A percentile compares a stretch with the other conserved stretches of the same genome.
These are phyloP conservation scores for Syzygium aqueum DNA, from an alignment of 345 rosid species.

Conservation along the genomic window DNA sequence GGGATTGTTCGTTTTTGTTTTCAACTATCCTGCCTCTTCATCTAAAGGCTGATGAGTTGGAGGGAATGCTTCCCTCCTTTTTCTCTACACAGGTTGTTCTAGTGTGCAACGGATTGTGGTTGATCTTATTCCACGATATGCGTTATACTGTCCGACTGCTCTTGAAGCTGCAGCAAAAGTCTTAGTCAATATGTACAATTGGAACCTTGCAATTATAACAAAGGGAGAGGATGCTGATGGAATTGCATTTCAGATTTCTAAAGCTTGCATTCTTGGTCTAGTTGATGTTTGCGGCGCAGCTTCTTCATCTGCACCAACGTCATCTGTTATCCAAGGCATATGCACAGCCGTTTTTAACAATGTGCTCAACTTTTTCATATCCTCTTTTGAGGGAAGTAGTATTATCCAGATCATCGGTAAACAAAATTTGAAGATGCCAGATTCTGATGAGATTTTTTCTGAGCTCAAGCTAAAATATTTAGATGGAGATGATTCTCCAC, in stretches of 20 bases:
- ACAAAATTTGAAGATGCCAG: conserved; percentile 41
- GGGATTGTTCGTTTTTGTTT: not conserved
- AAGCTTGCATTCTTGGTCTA: conserved; percentile 76
- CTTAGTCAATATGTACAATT: conserved; percentile 52
- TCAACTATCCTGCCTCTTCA: not conserved
- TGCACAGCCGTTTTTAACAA: conserved; percentile 60
- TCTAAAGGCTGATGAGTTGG: not conserved
- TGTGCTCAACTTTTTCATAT: conserved; percentile 58
- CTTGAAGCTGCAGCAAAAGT: conserved; percentile 66
- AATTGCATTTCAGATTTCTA: conserved; percentile 70
- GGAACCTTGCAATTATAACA: conserved; percentile 36
- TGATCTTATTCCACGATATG: conserved; percentile 87
- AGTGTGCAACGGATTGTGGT: conserved; percentile 83
- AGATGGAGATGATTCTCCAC: conserved; percentile 39
- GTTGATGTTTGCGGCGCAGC: conserved; percentile 69
- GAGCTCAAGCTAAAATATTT: conserved; percentile 57
- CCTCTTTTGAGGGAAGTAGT: conserved; percentile 42
- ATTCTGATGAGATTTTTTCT: conserved; percentile 33
- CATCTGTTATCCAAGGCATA: conserved; percentile 47
- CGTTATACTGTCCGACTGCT: conserved; percentile 67
- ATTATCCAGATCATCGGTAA: conserved; percentile 50
- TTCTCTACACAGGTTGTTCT: conserved; percentile 59
- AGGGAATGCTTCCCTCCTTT: not conserved
- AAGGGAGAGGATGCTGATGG: conserved; percentile 66
- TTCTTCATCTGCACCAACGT: conserved; percentile 36